Conservation (phyloP, 2,329 filamentous ascomycete genomes). For the Phyllosticta citrichinensis region DNA sequence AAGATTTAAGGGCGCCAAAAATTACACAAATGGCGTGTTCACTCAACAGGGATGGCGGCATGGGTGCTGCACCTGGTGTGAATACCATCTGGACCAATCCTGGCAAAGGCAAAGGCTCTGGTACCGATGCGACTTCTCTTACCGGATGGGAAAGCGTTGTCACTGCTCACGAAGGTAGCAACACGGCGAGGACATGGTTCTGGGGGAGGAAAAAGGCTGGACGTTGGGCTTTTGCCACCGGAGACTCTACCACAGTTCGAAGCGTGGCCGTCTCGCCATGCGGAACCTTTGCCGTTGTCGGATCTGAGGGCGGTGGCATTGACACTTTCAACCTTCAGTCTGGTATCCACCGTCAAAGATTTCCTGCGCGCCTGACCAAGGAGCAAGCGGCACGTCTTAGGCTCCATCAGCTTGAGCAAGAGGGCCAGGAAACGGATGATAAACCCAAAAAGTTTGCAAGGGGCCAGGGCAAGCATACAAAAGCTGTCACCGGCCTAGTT, state of each 20-base stretch:
- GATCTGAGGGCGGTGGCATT: slow-evolving; percentile 71
- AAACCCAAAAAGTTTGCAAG: slow-evolving; percentile 34
- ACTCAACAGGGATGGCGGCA: slow-evolving; percentile 87
- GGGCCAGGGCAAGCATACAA: slow-evolving; percentile 63
- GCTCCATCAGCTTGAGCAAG: slow-evolving; percentile 49
- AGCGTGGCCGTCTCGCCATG: slow-evolving; percentile 85
- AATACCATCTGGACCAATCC: slow-evolving; percentile 77
- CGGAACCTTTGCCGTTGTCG: slow-evolving; percentile 85
- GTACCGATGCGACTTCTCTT: slow-evolving; percentile 29
- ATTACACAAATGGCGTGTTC: slow-evolving; percentile 88
- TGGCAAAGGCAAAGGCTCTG: slow-evolving; percentile 27
- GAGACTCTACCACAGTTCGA: slow-evolving; percentile 68
- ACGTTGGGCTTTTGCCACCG: slow-evolving; percentile 82
- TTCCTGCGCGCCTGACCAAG: slow-evolving; percentile 69
- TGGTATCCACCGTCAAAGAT: slow-evolving; percentile 75
- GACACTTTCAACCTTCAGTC: slow-evolving; percentile 98
- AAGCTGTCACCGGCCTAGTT: slow-evolving; percentile 73
- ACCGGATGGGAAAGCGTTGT: slow-evolving; percentile 97
- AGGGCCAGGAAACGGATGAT: slow-evolving; percentile 35
- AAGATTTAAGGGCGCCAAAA: slow-evolving; percentile 74
- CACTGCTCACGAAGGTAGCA: slow-evolving; percentile 80
- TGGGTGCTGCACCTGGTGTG: slow-evolving; percentile 70
- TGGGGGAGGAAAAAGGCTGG: slow-evolving; percentile 92
- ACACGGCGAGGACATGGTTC: slow-evolving; percentile 88
- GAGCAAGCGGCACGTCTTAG: slow-evolving; percentile 69